A percentile compares a stretch with the other conserved stretches of the same genome.
These are phyloP conservation scores for Carallia brachiata DNA, from an alignment of 345 rosid species.

Conservation along the genomic window DNA sequence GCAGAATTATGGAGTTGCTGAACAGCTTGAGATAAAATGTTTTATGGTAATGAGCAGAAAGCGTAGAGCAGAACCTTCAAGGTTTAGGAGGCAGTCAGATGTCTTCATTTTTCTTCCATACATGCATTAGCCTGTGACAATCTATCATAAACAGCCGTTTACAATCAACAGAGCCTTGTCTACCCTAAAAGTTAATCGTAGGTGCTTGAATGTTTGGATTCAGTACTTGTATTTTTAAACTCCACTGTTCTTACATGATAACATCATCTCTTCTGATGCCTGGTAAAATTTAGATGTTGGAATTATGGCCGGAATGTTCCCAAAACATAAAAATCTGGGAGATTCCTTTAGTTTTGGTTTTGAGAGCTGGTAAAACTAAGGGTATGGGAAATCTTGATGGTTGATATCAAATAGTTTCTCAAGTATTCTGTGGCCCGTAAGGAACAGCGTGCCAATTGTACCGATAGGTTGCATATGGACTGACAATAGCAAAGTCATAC, in stretches of 20 bases:
- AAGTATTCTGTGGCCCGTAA: too few relatives aligned
- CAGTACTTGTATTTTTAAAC: not conserved
- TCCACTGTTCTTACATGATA: not conserved
- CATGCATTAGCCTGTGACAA: not conserved
- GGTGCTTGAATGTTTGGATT: not conserved
- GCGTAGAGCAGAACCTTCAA: not conserved
- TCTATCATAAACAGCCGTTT: not conserved
- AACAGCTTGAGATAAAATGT: not conserved
- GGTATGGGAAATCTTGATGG: too few relatives aligned
- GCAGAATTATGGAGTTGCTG: not conserved
- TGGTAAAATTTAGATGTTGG: not conserved
- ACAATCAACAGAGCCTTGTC: not conserved
- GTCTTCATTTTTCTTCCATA: not conserved
- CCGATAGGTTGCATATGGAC: not conserved
- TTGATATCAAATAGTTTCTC: too few relatives aligned
- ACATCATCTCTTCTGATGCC: not conserved
- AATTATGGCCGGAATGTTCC: too few relatives aligned
- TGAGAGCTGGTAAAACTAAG: too few relatives aligned
- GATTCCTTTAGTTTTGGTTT: too few relatives aligned
- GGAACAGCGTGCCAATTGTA: not conserved
- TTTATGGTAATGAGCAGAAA: not conserved
- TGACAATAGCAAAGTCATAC: not conserved
- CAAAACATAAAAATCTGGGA: too few relatives aligned
- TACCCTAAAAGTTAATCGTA: not conserved
- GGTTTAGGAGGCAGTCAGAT: conserved; percentile 3